phyloP scores from a whole-genome alignment of 2,329 filamentous ascomycete species.

The Monilinia vaccinii-corymbosi region DNA sequence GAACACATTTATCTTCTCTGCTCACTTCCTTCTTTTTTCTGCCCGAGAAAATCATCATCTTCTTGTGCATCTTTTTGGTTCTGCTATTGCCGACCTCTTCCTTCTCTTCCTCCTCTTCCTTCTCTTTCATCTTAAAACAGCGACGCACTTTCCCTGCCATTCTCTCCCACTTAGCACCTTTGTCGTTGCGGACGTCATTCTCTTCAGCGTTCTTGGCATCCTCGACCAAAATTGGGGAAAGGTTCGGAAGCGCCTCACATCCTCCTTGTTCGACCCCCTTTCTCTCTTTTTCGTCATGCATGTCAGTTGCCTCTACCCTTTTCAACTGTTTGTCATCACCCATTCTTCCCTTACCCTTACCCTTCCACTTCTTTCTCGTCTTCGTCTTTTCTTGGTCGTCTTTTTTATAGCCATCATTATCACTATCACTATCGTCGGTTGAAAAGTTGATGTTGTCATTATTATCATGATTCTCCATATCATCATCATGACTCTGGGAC shows the following conservation, averaged over 20 bases:
- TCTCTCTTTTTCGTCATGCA: neutral
- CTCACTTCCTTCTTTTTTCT: neutral
- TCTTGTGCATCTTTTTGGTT: neutral
- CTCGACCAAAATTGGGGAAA: too few relatives aligned
- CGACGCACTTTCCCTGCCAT: too few relatives aligned
- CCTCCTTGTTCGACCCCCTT: too few relatives aligned
- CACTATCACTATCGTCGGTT: neutral
- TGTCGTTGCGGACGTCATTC: too few relatives aligned
- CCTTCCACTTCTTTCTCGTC: neutral
- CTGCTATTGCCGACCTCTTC: too few relatives aligned
- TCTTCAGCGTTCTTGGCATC: too few relatives aligned
- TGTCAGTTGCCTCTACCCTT: neutral
- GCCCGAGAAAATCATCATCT: accelerated
- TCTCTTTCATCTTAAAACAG: too few relatives aligned
- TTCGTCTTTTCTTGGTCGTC: neutral
- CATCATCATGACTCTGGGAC: neutral
- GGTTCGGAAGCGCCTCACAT: too few relatives aligned
- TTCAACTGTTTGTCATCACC: neutral
- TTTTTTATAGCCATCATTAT: neutral
- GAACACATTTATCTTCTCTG: neutral
- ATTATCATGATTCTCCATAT: neutral
- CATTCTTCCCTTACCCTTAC: too few relatives aligned
- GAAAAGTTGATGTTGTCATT: neutral
- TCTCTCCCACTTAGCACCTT: too few relatives aligned
- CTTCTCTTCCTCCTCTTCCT: too few relatives aligned